These are phyloP conservation scores for Porphyrellus cyaneotinctus DNA, from an alignment of 768 basidiomycete species.

Conservation along the genomic window DNA sequence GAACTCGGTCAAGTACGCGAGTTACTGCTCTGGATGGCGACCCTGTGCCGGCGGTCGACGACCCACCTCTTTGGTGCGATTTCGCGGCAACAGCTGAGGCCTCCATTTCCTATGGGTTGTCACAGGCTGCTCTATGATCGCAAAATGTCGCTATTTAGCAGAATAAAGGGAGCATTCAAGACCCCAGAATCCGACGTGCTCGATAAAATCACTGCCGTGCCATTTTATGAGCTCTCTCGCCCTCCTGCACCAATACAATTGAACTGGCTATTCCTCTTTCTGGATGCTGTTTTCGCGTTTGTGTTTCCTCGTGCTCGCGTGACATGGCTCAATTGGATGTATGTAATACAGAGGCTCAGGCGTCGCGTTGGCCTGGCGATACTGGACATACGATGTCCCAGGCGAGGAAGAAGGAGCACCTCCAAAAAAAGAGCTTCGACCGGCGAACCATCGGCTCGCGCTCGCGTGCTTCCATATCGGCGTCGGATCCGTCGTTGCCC, in stretches of 20 bases:
- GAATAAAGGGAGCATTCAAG: constrained; percentile 4
- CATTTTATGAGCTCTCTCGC: constrained; percentile 25
- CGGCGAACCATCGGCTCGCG: constrained; percentile 27
- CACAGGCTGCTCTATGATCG: neutral
- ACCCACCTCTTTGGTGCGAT: constrained; percentile 1
- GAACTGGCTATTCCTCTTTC: constrained; percentile 26
- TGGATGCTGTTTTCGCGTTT: constrained; percentile 31
- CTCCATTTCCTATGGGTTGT: neutral
- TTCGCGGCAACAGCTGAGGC: neutral
- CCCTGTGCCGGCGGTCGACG: constrained; percentile 10
- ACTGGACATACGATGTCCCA: constrained; percentile 24
- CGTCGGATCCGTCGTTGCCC: constrained; percentile 28
- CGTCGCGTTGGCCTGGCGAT: constrained; percentile 25
- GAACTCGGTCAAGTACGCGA: neutral
- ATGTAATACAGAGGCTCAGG: constrained; percentile 21
- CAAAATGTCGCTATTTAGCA: constrained; percentile 13
- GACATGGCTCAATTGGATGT: neutral
- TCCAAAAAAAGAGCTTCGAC: constrained; percentile 25
- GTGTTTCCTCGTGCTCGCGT: constrained; percentile 3
- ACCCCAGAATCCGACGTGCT: constrained; percentile 16
- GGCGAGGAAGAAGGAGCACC: constrained; percentile 12
- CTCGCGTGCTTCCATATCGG: constrained; percentile 27
- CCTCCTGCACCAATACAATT: constrained; percentile 20
- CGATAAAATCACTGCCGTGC: constrained; percentile 16
- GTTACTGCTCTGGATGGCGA: constrained; percentile 5